Evolutionary conservation across 1,284 basidiomycete species (phyloP), one percentile per base, ranked within the genome.

Genomic region (Ganoderma lucidum): DNA sequence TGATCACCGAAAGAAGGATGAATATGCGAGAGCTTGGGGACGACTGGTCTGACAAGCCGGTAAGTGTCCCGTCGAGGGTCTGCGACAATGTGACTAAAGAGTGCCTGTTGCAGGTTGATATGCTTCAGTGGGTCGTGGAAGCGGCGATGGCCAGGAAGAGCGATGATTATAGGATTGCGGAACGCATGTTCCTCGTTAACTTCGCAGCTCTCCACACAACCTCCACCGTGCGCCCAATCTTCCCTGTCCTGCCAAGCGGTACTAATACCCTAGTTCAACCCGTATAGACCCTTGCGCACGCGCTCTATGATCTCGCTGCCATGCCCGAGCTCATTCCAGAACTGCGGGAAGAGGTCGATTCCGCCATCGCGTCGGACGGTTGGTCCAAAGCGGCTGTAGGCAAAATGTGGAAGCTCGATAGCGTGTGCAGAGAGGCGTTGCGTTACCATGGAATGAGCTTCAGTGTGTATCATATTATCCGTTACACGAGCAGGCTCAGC

Each of bases 351-450:
- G 48, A 51, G 48, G 12, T 86, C 0, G 82, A 83, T 32, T 42
- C 63, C 1, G 75, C 83, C 5, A 71, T 83, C 14, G 68, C 71
- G 0, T 73, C 48, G 12, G 48, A 51, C 77, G 85, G 86, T 0
- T 86, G 86, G 84, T 83, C 81, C 0, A 86, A 86, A 71, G 73
- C 73, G 0, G 77, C 82, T 0, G 75, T 88, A 61, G 75, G 73
- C 9, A 85, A 84, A 64, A 82, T 88, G 82, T 75, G 78, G 67
- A 85, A 85, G 66, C 71, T 88, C 30, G 87, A 88, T 70, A 88
- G 86, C 70, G 86, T 88, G 73, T 71, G 88, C 66, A 81, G 83
- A 59, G 87, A 88, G 74, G 81, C 82, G 1, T 81, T 82, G 68
- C 79, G 86, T 10, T 69, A 81, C 53, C 80, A 80, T 45, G 81